A percentile compares a stretch with the other conserved stretches of the same genome.
Evolutionary conservation across 441 rosid genomes (phyloP).

Genomic region (Populus hybrid): DNA sequence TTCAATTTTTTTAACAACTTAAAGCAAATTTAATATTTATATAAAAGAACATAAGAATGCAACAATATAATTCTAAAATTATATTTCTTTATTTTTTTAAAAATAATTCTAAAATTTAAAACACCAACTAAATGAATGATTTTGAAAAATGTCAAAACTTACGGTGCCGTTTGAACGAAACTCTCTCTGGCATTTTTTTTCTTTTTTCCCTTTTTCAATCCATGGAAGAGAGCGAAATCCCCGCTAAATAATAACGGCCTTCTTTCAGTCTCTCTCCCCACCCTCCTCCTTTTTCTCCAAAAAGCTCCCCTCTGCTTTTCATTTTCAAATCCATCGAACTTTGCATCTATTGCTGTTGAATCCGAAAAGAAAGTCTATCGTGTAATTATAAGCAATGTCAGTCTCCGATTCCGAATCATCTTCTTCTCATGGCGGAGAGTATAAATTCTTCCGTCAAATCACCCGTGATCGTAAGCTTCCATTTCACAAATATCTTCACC

Average conservation of each 20-base stretch:
- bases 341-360: neutral
- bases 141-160: too few relatives aligned
- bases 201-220: conserved; percentile 9
- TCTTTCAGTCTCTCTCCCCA: conserved; percentile 12
- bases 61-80: too few relatives aligned
- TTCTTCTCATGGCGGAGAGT: conserved; percentile 43
- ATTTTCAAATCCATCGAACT: conserved; percentile 8
- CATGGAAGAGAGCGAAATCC: conserved; percentile 24
- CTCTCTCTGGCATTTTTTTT: neutral
- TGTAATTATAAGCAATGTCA: conserved; percentile 36
- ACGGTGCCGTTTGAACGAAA: neutral
- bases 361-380: neutral
- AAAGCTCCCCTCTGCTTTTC: neutral
- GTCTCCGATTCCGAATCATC: conserved; percentile 69
- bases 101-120: too few relatives aligned
- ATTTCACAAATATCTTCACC: neutral
- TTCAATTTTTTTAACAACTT: too few relatives aligned
- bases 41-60: too few relatives aligned
- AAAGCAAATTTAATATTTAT: too few relatives aligned
- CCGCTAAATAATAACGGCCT: conserved; percentile 29
- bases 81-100: too few relatives aligned
- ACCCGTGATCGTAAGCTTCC: conserved; percentile 69
- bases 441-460: conserved; percentile 72
- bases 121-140: too few relatives aligned
- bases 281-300: conserved; percentile 1